Evolutionary conservation across 441 rosid species (phyloP).

Genomic region (Jatropha podagrica): DNA sequence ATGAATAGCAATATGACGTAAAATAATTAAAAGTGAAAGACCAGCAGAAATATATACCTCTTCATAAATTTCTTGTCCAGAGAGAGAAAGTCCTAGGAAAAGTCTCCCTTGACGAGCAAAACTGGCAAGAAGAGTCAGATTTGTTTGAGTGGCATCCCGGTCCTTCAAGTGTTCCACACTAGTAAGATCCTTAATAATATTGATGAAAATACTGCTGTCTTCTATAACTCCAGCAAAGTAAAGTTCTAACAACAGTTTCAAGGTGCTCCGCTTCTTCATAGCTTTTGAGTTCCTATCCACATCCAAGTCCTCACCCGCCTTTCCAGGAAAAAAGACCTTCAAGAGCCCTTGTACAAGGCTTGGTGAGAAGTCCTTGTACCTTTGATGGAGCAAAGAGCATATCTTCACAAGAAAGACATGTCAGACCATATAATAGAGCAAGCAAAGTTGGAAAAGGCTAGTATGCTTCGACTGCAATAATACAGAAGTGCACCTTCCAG

Average conservation of each 20-base stretch:
- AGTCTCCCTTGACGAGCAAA: conserved; percentile 98
- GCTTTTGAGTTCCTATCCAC: conserved; percentile 82
- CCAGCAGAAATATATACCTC: conserved; percentile 50
- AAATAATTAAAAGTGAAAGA: conserved; percentile 1
- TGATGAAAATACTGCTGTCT: conserved; percentile 73
- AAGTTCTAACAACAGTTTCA: conserved; percentile 89
- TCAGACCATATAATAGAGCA: conserved; percentile 29
- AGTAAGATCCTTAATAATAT: conserved; percentile 90
- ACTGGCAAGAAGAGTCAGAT: conserved; percentile 92
- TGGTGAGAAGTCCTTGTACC: conserved; percentile 94
- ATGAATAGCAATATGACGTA: not conserved
- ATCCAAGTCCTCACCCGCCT: conserved; percentile 83
- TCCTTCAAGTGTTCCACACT: conserved; percentile 84
- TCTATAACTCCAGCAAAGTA: conserved; percentile 91
- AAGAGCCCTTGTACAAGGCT: conserved; percentile 81
- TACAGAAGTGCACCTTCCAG: not conserved
- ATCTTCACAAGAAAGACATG: conserved; percentile 49
- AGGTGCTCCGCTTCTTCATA: conserved; percentile 92
- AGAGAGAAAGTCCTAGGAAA: conserved; percentile 79
- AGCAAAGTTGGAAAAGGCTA: not conserved
- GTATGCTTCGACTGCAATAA: conserved; percentile 1
- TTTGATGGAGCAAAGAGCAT: conserved; percentile 96
- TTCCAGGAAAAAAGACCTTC: conserved; percentile 94
- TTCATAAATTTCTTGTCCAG: conserved; percentile 78
- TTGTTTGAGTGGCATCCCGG: conserved; percentile 88